Base-by-base conservation (phyloP, 176 grass and related monocot genomes). In the Carex scoparia region DNA sequence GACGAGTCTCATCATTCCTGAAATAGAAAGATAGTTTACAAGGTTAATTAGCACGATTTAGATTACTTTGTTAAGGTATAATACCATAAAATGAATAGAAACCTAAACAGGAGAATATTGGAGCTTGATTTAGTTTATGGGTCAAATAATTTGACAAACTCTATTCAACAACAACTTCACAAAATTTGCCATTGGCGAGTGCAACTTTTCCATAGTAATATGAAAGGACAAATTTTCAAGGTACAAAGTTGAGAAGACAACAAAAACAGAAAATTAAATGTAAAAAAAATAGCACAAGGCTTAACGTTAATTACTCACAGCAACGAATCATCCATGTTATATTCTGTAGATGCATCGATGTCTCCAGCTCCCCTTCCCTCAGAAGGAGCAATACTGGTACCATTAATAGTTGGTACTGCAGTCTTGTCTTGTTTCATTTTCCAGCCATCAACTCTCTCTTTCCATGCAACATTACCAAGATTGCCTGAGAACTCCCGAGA, bases 401-500 rank as follows among this genome's bases (percentile, higher is more conserved):
- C 95, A 86, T 95, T 98, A 51, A 91, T 89, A 88, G 93, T 98
- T 69, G 95, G 92, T 84, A 90, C 83, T 69, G 82, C 89, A 86
- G 88, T 91, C 75, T 93, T 98, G 51, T 95, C 95, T 85, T 95
- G 93, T 75, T 98, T 98, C 93, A 94, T 98, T 88, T 98, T 98
- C 95, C 95, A 98, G 16, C 95, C 95, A 93, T 98, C 95, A 77
- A 98, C 95, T 83, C 95, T 98, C 87, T 98, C 95, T 92, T 98
- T 98, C 95, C 93, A 98, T 11, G 93, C 91, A 74, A 93, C 95
- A 90, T 95, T 98, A 40, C 93, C 91, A 81, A 97, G 91, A 86
- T 84, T 97, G 32, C 94, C 94, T 28, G 94, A 94, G 79, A 98
- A 98, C 59, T 98, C 95, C 69, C 95, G 91, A 33, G 95, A 98